A percentile compares a stretch with the other conserved stretches of the same genome.
Conservation (phyloP, 2,329 filamentous ascomycete species). For the Diaporthe ilicicola region DNA sequence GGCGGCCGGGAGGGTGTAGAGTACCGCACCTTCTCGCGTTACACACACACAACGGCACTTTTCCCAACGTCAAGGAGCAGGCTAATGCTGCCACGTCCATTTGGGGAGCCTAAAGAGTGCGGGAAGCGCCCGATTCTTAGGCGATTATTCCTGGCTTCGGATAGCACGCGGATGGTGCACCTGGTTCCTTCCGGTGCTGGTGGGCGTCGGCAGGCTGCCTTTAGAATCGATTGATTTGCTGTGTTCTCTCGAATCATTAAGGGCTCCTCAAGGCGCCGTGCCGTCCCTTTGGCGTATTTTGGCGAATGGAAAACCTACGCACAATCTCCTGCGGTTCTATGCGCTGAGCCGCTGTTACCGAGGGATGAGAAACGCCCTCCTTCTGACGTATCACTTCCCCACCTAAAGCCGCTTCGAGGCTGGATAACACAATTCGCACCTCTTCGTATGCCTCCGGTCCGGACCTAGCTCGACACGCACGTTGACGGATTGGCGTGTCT, state of each 20-base stretch:
- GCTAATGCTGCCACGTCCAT: constrained; percentile 3
- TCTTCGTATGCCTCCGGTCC: background rate
- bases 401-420: too few relatives aligned
- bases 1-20: background rate
- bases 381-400: background rate
- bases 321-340: background rate
- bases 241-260: background rate
- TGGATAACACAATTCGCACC: background rate
- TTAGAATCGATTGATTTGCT: background rate
- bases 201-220: background rate
- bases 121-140: background rate
- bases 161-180: background rate
- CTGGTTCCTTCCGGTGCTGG: background rate
- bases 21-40: background rate
- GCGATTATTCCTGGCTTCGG: background rate
- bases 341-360: background rate
- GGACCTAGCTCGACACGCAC: background rate
- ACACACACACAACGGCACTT: background rate
- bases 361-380: background rate
- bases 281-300: background rate
- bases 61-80: background rate
- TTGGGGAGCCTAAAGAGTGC: background rate
- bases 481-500: too few relatives aligned
- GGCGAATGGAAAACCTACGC: background rate
- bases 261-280: background rate